These are phyloP conservation scores for Aspergillus bertholletiae DNA, from an alignment of 495 filamentous ascomycete species.

Conservation along the genomic window DNA sequence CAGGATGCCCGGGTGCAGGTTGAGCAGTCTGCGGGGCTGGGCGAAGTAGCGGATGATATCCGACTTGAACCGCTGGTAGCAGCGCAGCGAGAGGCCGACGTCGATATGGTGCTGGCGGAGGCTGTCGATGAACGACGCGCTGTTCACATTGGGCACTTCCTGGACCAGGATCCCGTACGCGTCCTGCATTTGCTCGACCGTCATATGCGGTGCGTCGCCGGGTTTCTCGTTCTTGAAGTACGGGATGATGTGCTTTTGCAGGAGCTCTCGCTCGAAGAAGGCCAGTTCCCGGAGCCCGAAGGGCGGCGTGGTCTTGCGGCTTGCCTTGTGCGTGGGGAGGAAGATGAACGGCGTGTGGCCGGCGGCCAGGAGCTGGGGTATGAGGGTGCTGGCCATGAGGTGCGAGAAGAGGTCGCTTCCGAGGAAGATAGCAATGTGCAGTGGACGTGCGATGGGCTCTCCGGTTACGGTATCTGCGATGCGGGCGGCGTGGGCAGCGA, in stretches of 20 bases:
- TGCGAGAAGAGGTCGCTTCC: background rate
- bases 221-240: background rate
- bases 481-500: background rate
- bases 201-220: background rate
- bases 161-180: constrained; percentile 4
- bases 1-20: background rate
- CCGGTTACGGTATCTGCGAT: background rate
- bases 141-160: background rate
- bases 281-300: background rate
- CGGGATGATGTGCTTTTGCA: background rate
- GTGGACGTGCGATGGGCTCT: background rate
- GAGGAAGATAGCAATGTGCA: constrained; percentile 4
- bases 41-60: background rate
- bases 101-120: constrained; percentile 1
- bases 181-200: background rate
- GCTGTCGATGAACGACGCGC: background rate
- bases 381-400: constrained; percentile 1
- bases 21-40: background rate
- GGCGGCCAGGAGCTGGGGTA: background rate
- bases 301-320: background rate
- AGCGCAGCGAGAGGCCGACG: background rate
- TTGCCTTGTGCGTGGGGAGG: background rate
- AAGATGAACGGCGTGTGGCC: constrained; percentile 7
- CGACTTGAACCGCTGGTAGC: background rate
- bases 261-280: background rate